Evolutionary conservation across 2,329 filamentous ascomycete genomes (phyloP).

Genomic region (Helotiales sp.): DNA sequence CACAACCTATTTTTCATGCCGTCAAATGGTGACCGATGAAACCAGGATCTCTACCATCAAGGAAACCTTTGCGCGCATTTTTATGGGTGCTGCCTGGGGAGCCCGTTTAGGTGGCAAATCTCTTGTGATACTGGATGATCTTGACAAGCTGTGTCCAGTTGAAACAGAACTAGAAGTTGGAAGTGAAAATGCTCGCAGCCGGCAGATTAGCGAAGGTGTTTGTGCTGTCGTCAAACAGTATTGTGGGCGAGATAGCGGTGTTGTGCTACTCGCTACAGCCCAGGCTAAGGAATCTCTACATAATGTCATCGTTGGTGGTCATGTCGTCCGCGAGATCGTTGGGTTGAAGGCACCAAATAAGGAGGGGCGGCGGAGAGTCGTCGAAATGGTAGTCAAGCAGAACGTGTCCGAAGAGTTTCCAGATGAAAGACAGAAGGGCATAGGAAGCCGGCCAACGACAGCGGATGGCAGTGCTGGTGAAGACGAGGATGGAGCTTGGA

Average conservation of each 20-base stretch:
- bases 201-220: slow-evolving; percentile 89
- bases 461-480: slow-evolving; percentile 59
- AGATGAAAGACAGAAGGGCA: slow-evolving; percentile 45
- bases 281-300: slow-evolving; percentile 93
- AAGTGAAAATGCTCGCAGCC: slow-evolving; percentile 89
- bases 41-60: slow-evolving; percentile 89
- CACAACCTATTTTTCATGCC: slow-evolving; percentile 83
- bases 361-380: slow-evolving; percentile 80
- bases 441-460: slow-evolving; percentile 57
- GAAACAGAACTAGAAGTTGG: slow-evolving; percentile 95
- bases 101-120: slow-evolving; percentile 83
- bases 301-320: slow-evolving; percentile 86
- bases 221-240: slow-evolving; percentile 83
- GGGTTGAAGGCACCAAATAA: slow-evolving; percentile 91
- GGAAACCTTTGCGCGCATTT: slow-evolving; percentile 81
- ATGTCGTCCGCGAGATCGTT: slow-evolving; percentile 90
- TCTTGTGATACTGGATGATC: slow-evolving; percentile 86
- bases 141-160: slow-evolving; percentile 89
- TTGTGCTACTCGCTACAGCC: slow-evolving; percentile 88
- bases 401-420: slow-evolving; percentile 51
- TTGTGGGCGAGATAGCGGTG: slow-evolving; percentile 77
- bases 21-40: slow-evolving; percentile 88
- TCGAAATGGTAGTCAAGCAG: slow-evolving; percentile 76
- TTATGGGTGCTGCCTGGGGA: slow-evolving; percentile 90
- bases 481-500: slow-evolving; percentile 69